Conservation (phyloP, 1,139 yeast species). For the Magnusiomyces sp. region DNA sequence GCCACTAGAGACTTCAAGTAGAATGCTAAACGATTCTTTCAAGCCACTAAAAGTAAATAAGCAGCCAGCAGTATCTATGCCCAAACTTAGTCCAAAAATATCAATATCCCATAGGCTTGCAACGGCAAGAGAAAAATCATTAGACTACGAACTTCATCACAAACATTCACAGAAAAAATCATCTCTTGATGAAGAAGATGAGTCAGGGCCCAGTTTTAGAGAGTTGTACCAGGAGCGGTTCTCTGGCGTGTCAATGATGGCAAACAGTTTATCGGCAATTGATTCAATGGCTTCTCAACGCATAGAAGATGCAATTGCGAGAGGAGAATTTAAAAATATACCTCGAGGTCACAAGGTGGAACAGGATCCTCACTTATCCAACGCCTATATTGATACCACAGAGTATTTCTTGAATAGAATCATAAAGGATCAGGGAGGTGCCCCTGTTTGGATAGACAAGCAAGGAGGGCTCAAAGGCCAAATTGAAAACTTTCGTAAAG, state of each 20-base stretch:
- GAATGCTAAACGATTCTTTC: slow-evolving; percentile 60
- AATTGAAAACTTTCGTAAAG: slow-evolving; percentile 38
- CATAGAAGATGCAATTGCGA: slow-evolving; percentile 63
- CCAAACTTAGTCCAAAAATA: slow-evolving; percentile 5
- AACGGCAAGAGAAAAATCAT: slow-evolving; percentile 53
- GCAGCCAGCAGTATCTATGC: slow-evolving; percentile 2
- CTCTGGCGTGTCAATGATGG: slow-evolving; percentile 49
- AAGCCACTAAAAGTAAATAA: slow-evolving; percentile 35
- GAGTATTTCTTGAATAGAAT: slow-evolving; percentile 66
- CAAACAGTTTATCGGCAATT: slow-evolving; percentile 46
- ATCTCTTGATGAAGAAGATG: slow-evolving; percentile 21
- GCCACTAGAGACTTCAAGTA: slow-evolving; percentile 40
- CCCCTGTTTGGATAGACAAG: slow-evolving; percentile 85
- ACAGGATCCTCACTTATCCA: slow-evolving; percentile 31
- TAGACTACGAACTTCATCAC: slow-evolving; percentile 54
- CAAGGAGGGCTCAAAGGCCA: slow-evolving; percentile 52
- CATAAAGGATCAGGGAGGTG: slow-evolving; percentile 62
- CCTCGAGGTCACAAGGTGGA: slow-evolving; percentile 52
- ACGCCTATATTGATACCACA: slow-evolving; percentile 47
- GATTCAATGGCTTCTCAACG: slow-evolving; percentile 63
- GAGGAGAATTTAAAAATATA: slow-evolving; percentile 61
- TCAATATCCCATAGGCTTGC: slow-evolving; percentile 38
- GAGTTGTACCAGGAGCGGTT: slow-evolving; percentile 58
- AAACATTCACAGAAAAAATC: slow-evolving; percentile 18
- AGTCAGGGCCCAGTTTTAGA: slow-evolving; percentile 44